Percentiles rank a stretch among this genome's conserved stretches.
Evolutionary conservation across 345 rosid genomes (phyloP).

Genomic region (Aurinia saxatilis): DNA sequence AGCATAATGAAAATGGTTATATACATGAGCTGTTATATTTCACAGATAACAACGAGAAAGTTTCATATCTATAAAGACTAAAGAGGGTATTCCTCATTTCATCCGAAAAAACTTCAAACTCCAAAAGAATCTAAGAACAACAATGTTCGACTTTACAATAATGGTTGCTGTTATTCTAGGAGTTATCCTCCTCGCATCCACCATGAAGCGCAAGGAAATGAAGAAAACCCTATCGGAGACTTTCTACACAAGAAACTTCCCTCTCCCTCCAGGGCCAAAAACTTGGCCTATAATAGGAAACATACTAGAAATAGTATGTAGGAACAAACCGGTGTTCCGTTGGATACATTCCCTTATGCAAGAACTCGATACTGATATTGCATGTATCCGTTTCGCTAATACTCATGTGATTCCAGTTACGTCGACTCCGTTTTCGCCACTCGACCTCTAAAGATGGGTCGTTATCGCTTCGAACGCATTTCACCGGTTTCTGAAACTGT

Average conservation of each 20-base stretch:
- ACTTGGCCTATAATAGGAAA: slow-evolving; percentile 40
- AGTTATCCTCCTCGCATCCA: not conserved
- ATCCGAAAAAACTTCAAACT: not conserved
- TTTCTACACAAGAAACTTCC: not conserved
- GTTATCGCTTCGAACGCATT: no score
- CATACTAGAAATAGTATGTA: slow-evolving; percentile 18
- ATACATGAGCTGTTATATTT: no score
- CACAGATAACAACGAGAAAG: no score
- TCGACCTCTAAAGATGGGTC: no score
- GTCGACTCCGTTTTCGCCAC: no score
- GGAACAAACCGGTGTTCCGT: slow-evolving; percentile 30
- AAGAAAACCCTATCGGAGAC: not conserved
- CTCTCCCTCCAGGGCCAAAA: slow-evolving; percentile 37
- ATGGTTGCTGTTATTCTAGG: slow-evolving; percentile 1
- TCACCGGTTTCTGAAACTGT: no score
- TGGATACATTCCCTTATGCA: slow-evolving; percentile 40
- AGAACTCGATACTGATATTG: slow-evolving; percentile 29
- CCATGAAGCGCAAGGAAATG: not conserved
- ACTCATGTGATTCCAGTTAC: slow-evolving; percentile 36
- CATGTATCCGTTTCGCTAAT: slow-evolving; percentile 35
- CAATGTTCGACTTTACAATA: slow-evolving; percentile 1
- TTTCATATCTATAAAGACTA: not conserved
- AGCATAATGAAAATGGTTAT: no score
- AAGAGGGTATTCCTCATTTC: not conserved
- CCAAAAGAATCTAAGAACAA: not conserved